phyloP scores from a whole-genome alignment of 176 grass and related monocot species.

The Bonia amplexicaulis region DNA sequence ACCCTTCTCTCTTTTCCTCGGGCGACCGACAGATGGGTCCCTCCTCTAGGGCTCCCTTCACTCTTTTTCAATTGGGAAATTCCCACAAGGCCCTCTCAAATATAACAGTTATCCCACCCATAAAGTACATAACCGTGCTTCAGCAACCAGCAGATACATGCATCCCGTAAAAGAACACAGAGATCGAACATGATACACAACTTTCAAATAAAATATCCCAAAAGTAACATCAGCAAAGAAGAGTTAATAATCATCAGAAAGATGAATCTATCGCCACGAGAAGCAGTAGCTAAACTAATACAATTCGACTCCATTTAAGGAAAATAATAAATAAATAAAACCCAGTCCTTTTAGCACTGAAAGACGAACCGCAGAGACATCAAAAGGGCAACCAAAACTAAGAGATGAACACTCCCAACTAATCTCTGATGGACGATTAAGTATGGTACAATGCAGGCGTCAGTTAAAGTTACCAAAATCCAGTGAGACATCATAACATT shows the following conservation, averaged over 20 bases:
- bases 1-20: too few relatives aligned
- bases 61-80: too few relatives aligned
- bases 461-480: conserved; percentile 53
- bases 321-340: conserved; percentile 35
- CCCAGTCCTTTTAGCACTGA: conserved; percentile 14
- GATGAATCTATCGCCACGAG: conserved; percentile 17
- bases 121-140: not conserved
- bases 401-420: conserved; percentile 24
- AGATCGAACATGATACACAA: not conserved
- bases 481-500: conserved; percentile 46
- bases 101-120: not conserved
- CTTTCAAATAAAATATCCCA: not conserved
- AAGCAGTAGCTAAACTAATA: conserved; percentile 25
- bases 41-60: too few relatives aligned
- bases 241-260: conserved; percentile 2
- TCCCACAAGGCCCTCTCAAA: too few relatives aligned
- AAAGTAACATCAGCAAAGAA: not conserved
- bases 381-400: conserved; percentile 21
- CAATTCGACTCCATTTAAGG: conserved; percentile 22
- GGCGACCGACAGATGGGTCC: too few relatives aligned
- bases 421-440: conserved; percentile 39
- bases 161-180: not conserved
- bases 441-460: conserved; percentile 65
- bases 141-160: not conserved
- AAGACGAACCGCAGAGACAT: conserved; percentile 10